phyloP scores from a whole-genome alignment of 106 monocot genomes.

The Platanthera guangdongensis region DNA sequence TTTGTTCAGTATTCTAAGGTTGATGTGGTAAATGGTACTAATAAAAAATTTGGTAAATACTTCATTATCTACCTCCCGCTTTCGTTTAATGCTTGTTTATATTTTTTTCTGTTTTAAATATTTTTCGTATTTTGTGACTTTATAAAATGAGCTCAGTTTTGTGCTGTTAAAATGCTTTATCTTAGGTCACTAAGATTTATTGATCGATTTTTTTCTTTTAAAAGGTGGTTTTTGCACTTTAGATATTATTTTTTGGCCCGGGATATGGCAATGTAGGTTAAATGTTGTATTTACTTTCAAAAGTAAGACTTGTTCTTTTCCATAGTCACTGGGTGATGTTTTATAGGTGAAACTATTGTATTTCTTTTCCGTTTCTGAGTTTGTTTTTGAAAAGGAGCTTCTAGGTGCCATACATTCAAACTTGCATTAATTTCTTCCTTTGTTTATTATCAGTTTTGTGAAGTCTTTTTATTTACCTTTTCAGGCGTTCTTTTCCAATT shows the following conservation, averaged over 20 bases:
- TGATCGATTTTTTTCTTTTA: not conserved
- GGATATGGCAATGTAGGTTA: not conserved
- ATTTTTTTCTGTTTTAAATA: not conserved
- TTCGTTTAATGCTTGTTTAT: not conserved
- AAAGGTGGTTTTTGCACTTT: not conserved
- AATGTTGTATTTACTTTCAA: not conserved
- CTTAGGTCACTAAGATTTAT: not conserved
- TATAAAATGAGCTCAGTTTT: too few relatives aligned
- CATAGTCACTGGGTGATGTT: not conserved
- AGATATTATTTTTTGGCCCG: not conserved
- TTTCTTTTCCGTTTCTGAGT: not conserved
- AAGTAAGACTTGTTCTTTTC: not conserved
- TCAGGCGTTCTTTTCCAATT: not conserved
- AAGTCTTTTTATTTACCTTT: not conserved
- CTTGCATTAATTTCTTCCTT: not conserved
- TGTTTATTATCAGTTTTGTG: not conserved
- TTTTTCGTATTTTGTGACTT: not conserved
- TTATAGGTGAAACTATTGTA: not conserved
- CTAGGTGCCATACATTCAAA: not conserved
- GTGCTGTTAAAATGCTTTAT: not conserved
- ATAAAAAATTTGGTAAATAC: slow-evolving; percentile 40
- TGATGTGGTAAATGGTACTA: slow-evolving; percentile 39
- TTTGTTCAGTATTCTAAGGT: slow-evolving; percentile 87
- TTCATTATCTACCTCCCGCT: not conserved
- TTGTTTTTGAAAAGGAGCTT: not conserved